These are phyloP conservation scores for Phaeosphaeria sp. DNA, from an alignment of 2,329 filamentous ascomycete species.

Conservation along the genomic window DNA sequence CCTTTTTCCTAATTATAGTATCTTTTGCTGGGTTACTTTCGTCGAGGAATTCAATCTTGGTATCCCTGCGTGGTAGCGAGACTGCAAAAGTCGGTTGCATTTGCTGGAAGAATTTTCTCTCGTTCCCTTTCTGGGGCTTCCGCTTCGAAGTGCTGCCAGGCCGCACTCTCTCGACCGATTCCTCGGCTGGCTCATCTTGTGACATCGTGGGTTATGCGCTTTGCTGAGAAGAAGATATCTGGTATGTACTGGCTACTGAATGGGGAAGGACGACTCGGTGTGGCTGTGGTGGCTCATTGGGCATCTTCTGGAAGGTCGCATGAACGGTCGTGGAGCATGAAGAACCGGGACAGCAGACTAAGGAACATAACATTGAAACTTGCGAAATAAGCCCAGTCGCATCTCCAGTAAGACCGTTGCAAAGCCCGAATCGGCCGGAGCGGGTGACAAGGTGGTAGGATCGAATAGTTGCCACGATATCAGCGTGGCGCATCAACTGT, in stretches of 20 bases:
- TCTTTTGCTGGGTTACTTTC: conserved; percentile 28
- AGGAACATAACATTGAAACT: conserved; percentile 4
- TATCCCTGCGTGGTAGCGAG: conserved; percentile 14
- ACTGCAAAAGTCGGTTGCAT: conserved; percentile 30
- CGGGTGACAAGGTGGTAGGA: neutral
- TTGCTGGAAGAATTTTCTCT: conserved; percentile 27
- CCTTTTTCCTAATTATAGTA: conserved; percentile 31
- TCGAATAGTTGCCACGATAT: neutral
- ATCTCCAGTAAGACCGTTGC: neutral
- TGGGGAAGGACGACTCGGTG: neutral
- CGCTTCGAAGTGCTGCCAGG: neutral
- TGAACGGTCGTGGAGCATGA: neutral
- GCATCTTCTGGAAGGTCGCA: neutral
- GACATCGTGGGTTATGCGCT: neutral
- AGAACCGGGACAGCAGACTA: neutral
- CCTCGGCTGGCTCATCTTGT: neutral
- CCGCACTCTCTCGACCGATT: neutral
- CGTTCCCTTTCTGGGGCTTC: conserved; percentile 14
- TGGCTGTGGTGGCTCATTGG: neutral
- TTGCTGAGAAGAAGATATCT: neutral
- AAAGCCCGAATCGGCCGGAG: neutral
- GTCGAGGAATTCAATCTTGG: conserved; percentile 29
- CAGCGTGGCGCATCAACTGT: neutral
- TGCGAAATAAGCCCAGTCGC: neutral
- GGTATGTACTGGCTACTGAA: neutral